Evolutionary conservation across 169 alveolate species (phyloP), one percentile per base, ranked within the genome.

Genomic region (Babesia caballi): DNA sequence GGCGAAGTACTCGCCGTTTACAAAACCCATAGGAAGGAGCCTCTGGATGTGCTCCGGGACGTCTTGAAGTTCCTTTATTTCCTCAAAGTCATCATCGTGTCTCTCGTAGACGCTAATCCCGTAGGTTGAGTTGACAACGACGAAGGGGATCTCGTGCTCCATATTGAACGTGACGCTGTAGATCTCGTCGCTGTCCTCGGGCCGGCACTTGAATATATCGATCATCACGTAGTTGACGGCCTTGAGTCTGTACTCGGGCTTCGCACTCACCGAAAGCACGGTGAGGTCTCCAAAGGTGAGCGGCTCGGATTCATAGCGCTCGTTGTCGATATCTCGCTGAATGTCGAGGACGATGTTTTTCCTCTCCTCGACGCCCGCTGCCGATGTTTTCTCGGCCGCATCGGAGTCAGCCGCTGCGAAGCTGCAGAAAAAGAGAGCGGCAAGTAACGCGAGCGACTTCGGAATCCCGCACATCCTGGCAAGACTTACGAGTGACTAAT

Each of bases 31-130:
- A 8, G 73, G 73, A 7, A 63, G 33, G 15, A 63, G n/a, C 0
- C n/a, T 32, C 38, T 32, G 23, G 40, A 63, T 11, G 28, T 15
- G 3, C n/a, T 30, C 47, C 4, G 73, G 73, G 9, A 63, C 21
- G 9, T 63, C 60, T 8, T 49, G 32, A 5, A 32, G 25, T 6
- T 63, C 30, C 4, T 42, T 14, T 3, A 63, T 63, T 47, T 63
- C 73, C 7, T 15, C 15, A 35, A 19, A 63, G n/a, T 44, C 28
- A 27, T 15, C 73, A 28, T 25, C 61, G 2, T 7, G n/a, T 30
- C 27, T 63, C 41, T 35, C 51, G 61, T 46, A 63, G 60, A 27
- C 44, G 49, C 46, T n/a, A 21, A 63, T 49, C 0, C 63, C 73
- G 17, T 30, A 15, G 1, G 28, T 36, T 7, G 73, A 44, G 46